Percentiles rank a stretch among this genome's conserved stretches.
Conservation (phyloP, 257 asterid species). For the Ballota nigra region DNA sequence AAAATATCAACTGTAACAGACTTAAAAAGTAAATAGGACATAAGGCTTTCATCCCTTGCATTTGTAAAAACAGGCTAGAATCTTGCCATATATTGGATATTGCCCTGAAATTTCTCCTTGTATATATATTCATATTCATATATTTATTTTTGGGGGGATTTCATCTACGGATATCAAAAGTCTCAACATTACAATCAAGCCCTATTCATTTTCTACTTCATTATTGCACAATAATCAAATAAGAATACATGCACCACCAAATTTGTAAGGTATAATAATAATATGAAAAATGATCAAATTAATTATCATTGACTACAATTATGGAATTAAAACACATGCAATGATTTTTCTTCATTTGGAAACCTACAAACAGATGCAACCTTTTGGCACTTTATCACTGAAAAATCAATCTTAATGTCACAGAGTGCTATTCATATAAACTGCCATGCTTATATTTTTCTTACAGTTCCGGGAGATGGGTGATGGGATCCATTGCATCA, state of each 20-base stretch:
- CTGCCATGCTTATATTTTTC: background rate
- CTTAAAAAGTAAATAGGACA: background rate
- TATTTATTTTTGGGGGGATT: background rate
- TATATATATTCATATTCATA: background rate
- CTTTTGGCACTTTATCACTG: background rate
- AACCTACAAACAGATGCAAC: background rate
- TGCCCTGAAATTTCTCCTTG: conserved; percentile 1
- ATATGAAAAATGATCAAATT: background rate
- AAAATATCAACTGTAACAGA: background rate
- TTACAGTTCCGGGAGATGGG: background rate
- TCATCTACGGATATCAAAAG: background rate
- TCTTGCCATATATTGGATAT: background rate
- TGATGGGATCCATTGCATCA: background rate
- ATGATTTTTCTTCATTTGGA: background rate
- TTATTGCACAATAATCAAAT: background rate
- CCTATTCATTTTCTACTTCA: background rate
- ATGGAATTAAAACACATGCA: background rate
- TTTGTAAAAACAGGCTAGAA: background rate
- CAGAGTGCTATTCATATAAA: background rate
- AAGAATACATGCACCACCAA: too few relatives aligned
- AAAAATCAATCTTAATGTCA: background rate
- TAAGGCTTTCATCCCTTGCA: background rate
- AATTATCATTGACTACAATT: background rate
- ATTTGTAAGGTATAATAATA: background rate
- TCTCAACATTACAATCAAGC: background rate